A percentile compares a stretch with the other conserved stretches of the same genome.
Conservation (phyloP, 257 asterid genomes). For the Solanum raphanifolium region DNA sequence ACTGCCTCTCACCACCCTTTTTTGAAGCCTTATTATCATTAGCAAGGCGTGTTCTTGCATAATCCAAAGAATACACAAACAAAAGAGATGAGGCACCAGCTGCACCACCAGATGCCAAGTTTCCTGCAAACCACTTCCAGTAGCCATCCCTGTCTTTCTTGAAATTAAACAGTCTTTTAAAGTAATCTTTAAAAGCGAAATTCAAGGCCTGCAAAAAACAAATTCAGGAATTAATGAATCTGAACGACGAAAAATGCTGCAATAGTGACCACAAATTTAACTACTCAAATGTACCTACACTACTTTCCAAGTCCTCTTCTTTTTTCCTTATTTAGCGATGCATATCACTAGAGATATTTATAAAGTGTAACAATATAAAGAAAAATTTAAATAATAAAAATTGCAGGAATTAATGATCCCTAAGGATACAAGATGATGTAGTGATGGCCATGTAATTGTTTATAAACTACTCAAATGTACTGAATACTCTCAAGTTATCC, state of each 20-base stretch:
- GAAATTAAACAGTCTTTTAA: slow-evolving; percentile 59
- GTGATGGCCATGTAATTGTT: background rate
- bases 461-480: background rate
- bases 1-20: slow-evolving; percentile 74
- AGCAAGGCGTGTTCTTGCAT: slow-evolving; percentile 67
- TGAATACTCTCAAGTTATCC: background rate
- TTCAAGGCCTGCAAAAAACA: slow-evolving; percentile 52
- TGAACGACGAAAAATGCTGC: background rate
- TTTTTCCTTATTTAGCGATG: background rate
- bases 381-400: background rate
- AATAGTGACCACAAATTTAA: background rate
- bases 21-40: slow-evolving; percentile 60
- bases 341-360: background rate
- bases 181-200: slow-evolving; percentile 75
- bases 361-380: background rate
- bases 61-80: slow-evolving; percentile 63
- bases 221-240: background rate
- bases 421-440: background rate
- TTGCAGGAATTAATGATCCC: background rate
- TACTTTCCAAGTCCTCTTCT: background rate
- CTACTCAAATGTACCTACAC: background rate
- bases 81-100: slow-evolving; percentile 68
- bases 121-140: slow-evolving; percentile 78
- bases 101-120: slow-evolving; percentile 69
- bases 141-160: slow-evolving; percentile 63